Base-by-base conservation (phyloP, 768 basidiomycete genomes). In the Leccinum ochraceum region DNA sequence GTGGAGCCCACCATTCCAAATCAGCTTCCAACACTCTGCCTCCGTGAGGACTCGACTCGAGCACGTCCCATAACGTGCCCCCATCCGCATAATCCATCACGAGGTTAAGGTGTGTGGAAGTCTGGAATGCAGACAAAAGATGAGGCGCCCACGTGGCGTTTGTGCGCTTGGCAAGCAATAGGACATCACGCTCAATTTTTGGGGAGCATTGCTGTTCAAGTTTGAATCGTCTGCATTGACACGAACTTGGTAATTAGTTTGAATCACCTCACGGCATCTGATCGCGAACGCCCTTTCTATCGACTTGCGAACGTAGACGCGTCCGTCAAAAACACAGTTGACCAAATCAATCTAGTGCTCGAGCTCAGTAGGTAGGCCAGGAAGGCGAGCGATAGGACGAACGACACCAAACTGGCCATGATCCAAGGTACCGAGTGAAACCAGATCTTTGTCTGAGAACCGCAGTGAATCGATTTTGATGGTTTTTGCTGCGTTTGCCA, bases 331-430 rank as follows among this genome's bases (percentile, higher is more conserved):
- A 32, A 79, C 80, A 69, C 93, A 94, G 37, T 80, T 86, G 16
- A 95, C 93, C 9, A 94, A 84, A 64, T 95, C 90, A 55, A 96
- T 88, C 95, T 97, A 65, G 22, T 28, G 48, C 46, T 17, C 20
- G 11, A 32, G 28, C 13, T 65, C 46, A 65, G 48, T n/a, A 20
- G 16, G 46, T 24, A 34, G 4, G 37, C 37, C 6, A 22, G 16
- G 22, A 56, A 56, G 24, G 42, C 3, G 34, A 55, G 57, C 10
- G 22, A 49, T 13, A 17, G 6, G 11, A 77, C 89, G 67, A 67
- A 94, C 94, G 58, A 87, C 80, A 58, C 92, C 94, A 71, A 89
- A 96, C 73, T 95, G 94, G 8, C 94, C 95, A 50, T 86, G 86
- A 67, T 94, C 94, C 56, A 96, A 74, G 3, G 86, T 86, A 3